A percentile compares a stretch with the other conserved stretches of the same genome.
These are phyloP conservation scores for Aspergillus puulaauensis DNA, from an alignment of 2,329 filamentous ascomycete species.

Conservation along the genomic window DNA sequence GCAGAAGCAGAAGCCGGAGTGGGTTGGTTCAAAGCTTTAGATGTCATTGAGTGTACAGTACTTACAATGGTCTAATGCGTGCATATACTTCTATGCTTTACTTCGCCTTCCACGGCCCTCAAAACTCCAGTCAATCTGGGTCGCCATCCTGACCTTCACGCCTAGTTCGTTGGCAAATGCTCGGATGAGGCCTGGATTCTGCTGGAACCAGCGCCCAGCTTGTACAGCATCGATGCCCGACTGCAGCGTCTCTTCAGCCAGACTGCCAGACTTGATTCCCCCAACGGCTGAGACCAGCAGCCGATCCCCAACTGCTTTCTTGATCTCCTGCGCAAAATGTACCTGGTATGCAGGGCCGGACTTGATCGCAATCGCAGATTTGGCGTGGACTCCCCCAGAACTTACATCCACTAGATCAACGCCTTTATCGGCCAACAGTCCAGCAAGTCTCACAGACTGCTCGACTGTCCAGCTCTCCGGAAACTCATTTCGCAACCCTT, in stretches of 20 bases:
- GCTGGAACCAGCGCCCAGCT: constrained; percentile 57
- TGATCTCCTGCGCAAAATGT: constrained; percentile 24
- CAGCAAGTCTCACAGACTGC: background rate
- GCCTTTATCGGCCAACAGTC: constrained; percentile 11
- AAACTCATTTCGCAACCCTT: background rate
- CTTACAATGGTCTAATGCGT: no score
- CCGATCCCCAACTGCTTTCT: constrained; percentile 21
- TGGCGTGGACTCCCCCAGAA: constrained; percentile 1
- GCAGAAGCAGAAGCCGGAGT: constrained; percentile 82
- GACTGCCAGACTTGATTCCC: constrained; percentile 16
- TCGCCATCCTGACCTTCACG: constrained; percentile 48
- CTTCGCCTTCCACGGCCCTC: constrained; percentile 2
- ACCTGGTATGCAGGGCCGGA: constrained; percentile 26
- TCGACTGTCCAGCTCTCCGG: background rate
- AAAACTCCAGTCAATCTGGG: constrained; percentile 17
- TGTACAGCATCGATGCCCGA: constrained; percentile 51
- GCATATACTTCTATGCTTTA: no score
- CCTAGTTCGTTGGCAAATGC: constrained; percentile 56
- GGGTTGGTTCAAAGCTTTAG: constrained; percentile 52
- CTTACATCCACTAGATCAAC: constrained; percentile 6
- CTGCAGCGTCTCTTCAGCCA: constrained; percentile 41
- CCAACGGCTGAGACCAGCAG: constrained; percentile 23
- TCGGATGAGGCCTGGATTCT: constrained; percentile 59
- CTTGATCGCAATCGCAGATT: constrained; percentile 15
- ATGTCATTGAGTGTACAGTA: background rate